phyloP scores from a whole-genome alignment of 2,329 filamentous ascomycete genomes.

The Chaetomium olivaceum region DNA sequence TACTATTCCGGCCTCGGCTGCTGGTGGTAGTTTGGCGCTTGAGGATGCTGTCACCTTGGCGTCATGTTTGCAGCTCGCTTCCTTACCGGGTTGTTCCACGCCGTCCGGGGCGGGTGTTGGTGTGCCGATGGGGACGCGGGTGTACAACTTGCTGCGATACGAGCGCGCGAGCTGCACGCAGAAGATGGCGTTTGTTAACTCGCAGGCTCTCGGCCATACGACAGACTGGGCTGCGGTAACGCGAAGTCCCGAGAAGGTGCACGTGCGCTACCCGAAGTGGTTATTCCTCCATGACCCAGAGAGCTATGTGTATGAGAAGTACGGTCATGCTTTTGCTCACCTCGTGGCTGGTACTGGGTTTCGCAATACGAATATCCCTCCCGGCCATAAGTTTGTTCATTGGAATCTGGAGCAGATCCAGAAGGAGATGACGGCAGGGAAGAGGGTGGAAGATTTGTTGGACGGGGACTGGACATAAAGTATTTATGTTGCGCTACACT shows the following conservation, averaged over 20 bases:
- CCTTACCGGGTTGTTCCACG: too few species aligned
- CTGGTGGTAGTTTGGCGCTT: background rate
- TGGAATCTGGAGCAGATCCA: background rate
- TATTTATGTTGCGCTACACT: too few species aligned
- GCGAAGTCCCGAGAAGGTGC: background rate
- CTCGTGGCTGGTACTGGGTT: background rate
- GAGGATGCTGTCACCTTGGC: background rate
- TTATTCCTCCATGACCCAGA: background rate
- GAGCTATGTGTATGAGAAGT: background rate
- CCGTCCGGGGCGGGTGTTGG: background rate
- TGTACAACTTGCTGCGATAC: background rate
- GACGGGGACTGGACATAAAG: background rate
- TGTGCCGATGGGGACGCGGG: background rate
- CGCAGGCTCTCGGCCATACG: background rate
- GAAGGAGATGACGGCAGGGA: background rate
- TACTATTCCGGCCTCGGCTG: background rate
- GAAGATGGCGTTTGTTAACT: conserved; percentile 2
- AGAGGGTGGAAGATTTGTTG: background rate
- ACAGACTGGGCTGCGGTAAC: background rate
- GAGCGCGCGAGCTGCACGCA: background rate
- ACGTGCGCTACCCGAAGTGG: background rate
- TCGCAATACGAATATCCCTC: background rate
- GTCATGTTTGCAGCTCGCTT: background rate
- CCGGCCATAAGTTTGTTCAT: background rate
- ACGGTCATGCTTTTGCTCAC: background rate